Conservation (phyloP, 2,329 filamentous ascomycete genomes). For the Phialophora macrospora region DNA sequence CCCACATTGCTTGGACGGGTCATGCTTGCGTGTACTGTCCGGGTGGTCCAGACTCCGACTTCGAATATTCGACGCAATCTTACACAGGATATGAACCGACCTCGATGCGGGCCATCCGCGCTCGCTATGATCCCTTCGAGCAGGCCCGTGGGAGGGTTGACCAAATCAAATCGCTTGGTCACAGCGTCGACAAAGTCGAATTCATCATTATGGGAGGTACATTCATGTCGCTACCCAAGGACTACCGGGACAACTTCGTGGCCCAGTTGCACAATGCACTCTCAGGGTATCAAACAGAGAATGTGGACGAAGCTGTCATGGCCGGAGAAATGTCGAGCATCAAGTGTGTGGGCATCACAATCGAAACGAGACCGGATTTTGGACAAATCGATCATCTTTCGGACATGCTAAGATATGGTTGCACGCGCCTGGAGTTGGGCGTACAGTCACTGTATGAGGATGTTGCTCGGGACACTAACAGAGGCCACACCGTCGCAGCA, state of each 20-base stretch:
- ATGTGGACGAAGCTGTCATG: slow-evolving; percentile 93
- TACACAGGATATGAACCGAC: slow-evolving; percentile 99
- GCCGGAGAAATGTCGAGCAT: slow-evolving; percentile 95
- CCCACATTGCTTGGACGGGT: slow-evolving; percentile 90
- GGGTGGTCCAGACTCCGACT: slow-evolving; percentile 95
- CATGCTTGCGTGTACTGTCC: slow-evolving; percentile 99
- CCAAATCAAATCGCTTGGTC: slow-evolving; percentile 91
- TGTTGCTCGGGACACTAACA: slow-evolving; percentile 95
- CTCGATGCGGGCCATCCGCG: slow-evolving; percentile 96
- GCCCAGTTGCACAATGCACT: slow-evolving; percentile 95
- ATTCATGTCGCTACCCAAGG: slow-evolving; percentile 92
- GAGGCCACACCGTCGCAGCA: slow-evolving; percentile 91
- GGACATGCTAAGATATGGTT: slow-evolving; percentile 97
- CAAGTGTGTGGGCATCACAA: slow-evolving; percentile 98
- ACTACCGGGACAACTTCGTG: slow-evolving; percentile 92
- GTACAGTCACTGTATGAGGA: slow-evolving; percentile 98
- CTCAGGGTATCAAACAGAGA: slow-evolving; percentile 90
- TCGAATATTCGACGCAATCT: slow-evolving; percentile 98
- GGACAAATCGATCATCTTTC: slow-evolving; percentile 94
- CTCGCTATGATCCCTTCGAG: slow-evolving; percentile 96
- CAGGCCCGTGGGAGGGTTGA: slow-evolving; percentile 95
- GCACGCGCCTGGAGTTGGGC: slow-evolving; percentile 89
- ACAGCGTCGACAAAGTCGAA: slow-evolving; percentile 98
- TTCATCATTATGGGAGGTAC: slow-evolving; percentile 99
- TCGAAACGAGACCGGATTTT: slow-evolving; percentile 96